Conservation (phyloP, 2,329 filamentous ascomycete species). For the Teratosphaeria destructans region DNA sequence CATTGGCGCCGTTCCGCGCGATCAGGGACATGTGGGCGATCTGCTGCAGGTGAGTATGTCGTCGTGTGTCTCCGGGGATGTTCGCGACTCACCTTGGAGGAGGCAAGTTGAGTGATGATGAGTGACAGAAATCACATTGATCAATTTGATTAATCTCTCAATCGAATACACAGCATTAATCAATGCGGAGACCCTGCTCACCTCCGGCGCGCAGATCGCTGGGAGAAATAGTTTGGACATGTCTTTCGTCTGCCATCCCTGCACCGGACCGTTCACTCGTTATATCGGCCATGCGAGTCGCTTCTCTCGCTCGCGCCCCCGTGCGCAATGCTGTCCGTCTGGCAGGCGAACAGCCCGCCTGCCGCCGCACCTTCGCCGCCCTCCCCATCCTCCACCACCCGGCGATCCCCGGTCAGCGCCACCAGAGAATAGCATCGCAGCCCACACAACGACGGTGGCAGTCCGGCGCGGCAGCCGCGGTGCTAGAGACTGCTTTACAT, state of each 20-base stretch:
- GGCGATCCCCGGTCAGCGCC: slow-evolving; percentile 15
- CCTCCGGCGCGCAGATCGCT: not conserved
- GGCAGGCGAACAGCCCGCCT: slow-evolving; percentile 7
- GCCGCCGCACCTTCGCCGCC: slow-evolving; percentile 16
- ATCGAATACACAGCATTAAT: not conserved
- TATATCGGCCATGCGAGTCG: slow-evolving; percentile 11
- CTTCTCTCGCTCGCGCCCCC: slow-evolving; percentile 18
- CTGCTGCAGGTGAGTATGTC: not conserved
- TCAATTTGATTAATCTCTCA: not conserved
- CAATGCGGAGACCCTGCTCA: not conserved
- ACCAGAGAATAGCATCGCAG: slow-evolving; percentile 16
- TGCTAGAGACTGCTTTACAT: slow-evolving; percentile 46
- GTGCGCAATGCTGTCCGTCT: slow-evolving; percentile 17
- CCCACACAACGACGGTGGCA: slow-evolving; percentile 17
- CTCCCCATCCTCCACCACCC: slow-evolving; percentile 7
- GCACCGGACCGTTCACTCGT: not conserved
- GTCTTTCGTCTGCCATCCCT: not conserved
- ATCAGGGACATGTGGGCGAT: slow-evolving; percentile 21
- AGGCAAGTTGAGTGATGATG: not conserved
- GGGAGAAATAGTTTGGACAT: not conserved
- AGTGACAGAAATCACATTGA: not conserved
- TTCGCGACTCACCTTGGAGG: not conserved
- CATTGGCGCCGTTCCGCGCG: slow-evolving; percentile 25
- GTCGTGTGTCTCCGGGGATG: not conserved
- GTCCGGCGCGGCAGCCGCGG: slow-evolving; percentile 18